phyloP scores from a whole-genome alignment of 495 filamentous ascomycete species.

The Hyphodiscus hymeniophilus region DNA sequence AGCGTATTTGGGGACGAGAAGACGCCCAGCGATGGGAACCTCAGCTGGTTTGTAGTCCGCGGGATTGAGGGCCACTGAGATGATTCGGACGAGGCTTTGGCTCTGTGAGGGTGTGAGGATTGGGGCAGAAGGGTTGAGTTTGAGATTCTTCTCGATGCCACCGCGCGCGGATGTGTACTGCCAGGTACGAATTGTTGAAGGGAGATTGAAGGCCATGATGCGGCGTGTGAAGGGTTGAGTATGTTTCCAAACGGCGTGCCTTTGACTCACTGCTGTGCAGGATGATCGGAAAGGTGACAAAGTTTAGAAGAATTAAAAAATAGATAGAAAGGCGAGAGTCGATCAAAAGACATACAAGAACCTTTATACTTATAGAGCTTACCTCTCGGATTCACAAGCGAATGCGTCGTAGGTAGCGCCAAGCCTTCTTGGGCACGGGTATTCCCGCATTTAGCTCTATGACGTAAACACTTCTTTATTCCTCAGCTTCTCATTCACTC shows the following conservation, averaged over 20 bases:
- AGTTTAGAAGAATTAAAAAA: no score
- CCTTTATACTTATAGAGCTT: not conserved
- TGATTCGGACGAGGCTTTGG: slow-evolving; percentile 49
- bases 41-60: slow-evolving; percentile 64
- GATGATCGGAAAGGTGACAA: no score
- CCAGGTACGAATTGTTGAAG: slow-evolving; percentile 53
- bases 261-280: no score
- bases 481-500: no score
- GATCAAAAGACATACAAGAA: not conserved
- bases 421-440: no score
- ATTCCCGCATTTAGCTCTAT: no score
- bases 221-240: no score
- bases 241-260: no score
- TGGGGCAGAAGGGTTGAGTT: slow-evolving; percentile 34
- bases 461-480: no score
- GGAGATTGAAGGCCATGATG: slow-evolving; percentile 11
- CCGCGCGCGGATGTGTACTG: slow-evolving; percentile 41
- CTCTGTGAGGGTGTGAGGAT: slow-evolving; percentile 35
- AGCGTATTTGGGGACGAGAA: slow-evolving; percentile 38
- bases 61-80: slow-evolving; percentile 53
- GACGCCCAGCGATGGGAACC: slow-evolving; percentile 31
- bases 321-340: no score
- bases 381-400: no score
- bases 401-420: no score
- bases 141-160: slow-evolving; percentile 50